Base-by-base conservation (phyloP, 2,329 filamentous ascomycete genomes). In the Colletotrichum echinochloae region DNA sequence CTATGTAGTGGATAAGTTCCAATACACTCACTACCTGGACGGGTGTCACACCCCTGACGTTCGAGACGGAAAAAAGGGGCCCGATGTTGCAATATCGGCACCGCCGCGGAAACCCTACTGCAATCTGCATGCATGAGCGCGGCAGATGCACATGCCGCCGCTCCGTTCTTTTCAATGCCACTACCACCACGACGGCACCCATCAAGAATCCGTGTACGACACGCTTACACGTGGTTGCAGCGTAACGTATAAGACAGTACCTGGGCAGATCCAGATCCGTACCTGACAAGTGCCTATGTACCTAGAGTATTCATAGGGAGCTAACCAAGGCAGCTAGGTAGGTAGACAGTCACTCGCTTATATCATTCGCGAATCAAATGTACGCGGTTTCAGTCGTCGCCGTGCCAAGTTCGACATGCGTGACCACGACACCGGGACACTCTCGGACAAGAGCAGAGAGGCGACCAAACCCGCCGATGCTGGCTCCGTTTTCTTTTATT, bases 1-100 rank as follows among this genome's bases (percentile, higher is more conserved):
- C n/a, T n/a, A n/a, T n/a, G n/a, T n/a, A n/a, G n/a, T n/a, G n/a
- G n/a, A n/a, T 37, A 37, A 37, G 35, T 37, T 37, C 35, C 35
- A 37, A 11, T 37, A 37, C n/a, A n/a, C n/a, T n/a, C n/a, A n/a
- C n/a, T n/a, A n/a, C 35, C 35, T 37, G 11, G 35, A n/a, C 3
- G 20, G 44, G 20, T 2, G 20, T 23, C n/a, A 48, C 23, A 16
- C 49, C 49, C 49, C 56, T 9, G 59, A n/a, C n/a, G 18, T 60
- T 60, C n/a, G 44, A 60, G 49, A 60, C 23, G 59, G 59, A 23
- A n/a, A 60, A 60, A 60, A 60, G 30, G 44, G 33, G 59, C 16
- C 33, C 48, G 41, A 62, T 35, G 48, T 23, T 51, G n/a, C 33
- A 41, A 52, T 35, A 14, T 26, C 48, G 35, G 44, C 59, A 54